Conservation (phyloP, 1,284 basidiomycete species). For the Sparassis latifolia region DNA sequence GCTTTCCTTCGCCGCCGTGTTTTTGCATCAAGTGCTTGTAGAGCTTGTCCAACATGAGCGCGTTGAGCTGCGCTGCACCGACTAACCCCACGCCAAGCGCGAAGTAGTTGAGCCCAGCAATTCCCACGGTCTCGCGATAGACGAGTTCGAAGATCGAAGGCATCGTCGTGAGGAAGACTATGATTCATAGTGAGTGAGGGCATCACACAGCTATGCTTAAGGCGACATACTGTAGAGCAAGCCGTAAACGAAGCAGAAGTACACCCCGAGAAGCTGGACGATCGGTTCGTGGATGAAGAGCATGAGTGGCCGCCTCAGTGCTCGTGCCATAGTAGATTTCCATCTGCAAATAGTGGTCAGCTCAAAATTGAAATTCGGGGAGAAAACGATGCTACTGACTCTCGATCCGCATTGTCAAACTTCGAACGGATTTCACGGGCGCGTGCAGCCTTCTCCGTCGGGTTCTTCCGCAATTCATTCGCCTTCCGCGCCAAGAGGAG, state of each 20-base stretch:
- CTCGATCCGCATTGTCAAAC: neutral
- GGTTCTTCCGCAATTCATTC: conserved; percentile 30
- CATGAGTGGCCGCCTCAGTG: conserved; percentile 39
- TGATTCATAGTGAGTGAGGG: neutral
- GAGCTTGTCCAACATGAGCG: conserved; percentile 46
- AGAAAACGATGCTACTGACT: neutral
- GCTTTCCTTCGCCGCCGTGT: conserved; percentile 48
- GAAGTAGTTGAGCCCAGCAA: conserved; percentile 59
- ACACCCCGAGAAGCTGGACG: conserved; percentile 37
- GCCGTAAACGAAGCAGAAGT: conserved; percentile 48
- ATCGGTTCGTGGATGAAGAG: conserved; percentile 41
- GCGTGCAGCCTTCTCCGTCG: conserved; percentile 14
- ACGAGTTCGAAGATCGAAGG: conserved; percentile 49
- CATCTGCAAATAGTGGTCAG: conserved; percentile 24
- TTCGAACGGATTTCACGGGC: neutral
- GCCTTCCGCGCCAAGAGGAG: conserved; percentile 43
- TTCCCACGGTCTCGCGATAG: conserved; percentile 45
- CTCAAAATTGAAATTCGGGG: neutral
- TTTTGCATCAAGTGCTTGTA: conserved; percentile 45
- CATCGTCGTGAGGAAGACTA: conserved; percentile 62
- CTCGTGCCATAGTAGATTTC: conserved; percentile 26
- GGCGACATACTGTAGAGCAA: conserved; percentile 43
- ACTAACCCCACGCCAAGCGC: conserved; percentile 54
- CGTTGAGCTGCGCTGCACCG: conserved; percentile 51
- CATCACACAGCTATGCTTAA: neutral